Base-by-base conservation (phyloP, 2,329 filamentous ascomycete species). In the Cladosporium sphaerospermum region DNA sequence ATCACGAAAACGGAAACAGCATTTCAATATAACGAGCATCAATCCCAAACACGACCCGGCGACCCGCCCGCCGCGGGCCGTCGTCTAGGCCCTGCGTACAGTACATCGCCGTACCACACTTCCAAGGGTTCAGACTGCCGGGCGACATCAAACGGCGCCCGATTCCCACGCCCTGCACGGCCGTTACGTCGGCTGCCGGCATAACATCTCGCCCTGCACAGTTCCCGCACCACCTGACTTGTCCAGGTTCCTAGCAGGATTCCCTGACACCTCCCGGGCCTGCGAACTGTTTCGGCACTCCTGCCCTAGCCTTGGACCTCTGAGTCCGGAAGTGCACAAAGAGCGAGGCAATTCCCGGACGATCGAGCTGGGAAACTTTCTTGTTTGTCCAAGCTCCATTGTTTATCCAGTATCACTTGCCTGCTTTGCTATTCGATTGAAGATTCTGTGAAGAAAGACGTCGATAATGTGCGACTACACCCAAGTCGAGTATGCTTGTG, bases 401-500 rank as follows among this genome's bases (percentile, higher is more conserved):
- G 23, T 28, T 28, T 28, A 28, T 28, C 23, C 23, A 28, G 23
- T 28, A 28, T 28, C 4, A 28, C 23, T 23, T 23, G 48, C 13
- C 42, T 31, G 19, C 9, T 10, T 13, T 42, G 32, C 32, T 13
- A 32, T 44, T 28, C 18, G 5, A 28, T 32, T 32, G 46, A 23
- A 18, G 16, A 28, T 28, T 28, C 23, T 3, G 23, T 28, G 23
- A 7, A 5, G 16, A 32, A 51, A 39, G 28, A 34, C 32, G 14
- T 31, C 13, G 11, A 51, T 36, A 46, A 82, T 82, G 79, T 82
- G 79, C 64, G 78, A 81, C 64, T 81, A 81, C 59, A 81, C 75
- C 18, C 75, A 81, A 66, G 78, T 82, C 52, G 75, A 80, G 56
- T 82, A 78, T 63, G 71, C 73, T 39, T 82, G 79, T 66, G 73